Evolutionary conservation across 768 basidiomycete species (phyloP).

Genomic region (Antrodiella citrinella): DNA sequence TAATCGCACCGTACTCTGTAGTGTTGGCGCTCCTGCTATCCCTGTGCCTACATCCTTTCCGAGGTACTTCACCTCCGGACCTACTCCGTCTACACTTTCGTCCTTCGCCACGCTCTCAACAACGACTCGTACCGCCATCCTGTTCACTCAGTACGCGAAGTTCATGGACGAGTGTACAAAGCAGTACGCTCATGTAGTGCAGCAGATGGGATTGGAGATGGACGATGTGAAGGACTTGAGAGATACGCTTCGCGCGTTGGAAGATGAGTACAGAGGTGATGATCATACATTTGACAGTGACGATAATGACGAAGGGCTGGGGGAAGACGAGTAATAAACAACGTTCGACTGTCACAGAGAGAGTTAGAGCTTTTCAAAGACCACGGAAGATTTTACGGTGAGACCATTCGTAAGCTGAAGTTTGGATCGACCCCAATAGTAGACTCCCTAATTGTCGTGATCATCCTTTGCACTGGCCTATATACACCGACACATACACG

Average conservation of each 20-base stretch:
- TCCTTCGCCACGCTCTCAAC: constrained; percentile 39
- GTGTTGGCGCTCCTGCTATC: constrained; percentile 42
- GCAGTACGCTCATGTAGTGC: constrained; percentile 28
- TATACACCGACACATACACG: not conserved
- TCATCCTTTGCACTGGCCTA: not conserved
- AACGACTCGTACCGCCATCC: constrained; percentile 27
- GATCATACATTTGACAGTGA: constrained; percentile 20
- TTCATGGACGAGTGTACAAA: constrained; percentile 38
- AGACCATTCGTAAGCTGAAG: not conserved
- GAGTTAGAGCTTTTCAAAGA: too few species aligned
- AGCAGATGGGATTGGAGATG: constrained; percentile 31
- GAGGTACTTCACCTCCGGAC: constrained; percentile 25
- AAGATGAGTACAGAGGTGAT: constrained; percentile 34
- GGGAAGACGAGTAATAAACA: constrained; percentile 18
- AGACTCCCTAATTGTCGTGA: not conserved
- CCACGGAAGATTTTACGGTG: not conserved
- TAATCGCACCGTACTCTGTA: constrained; percentile 26
- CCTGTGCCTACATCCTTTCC: constrained; percentile 59
- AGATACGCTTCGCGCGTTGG: constrained; percentile 52
- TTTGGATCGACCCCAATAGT: not conserved
- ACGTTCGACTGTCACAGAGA: not conserved
- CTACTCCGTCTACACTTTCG: constrained; percentile 2
- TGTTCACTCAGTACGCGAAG: constrained; percentile 46
- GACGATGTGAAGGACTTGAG: constrained; percentile 53
- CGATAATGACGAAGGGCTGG: constrained; percentile 20